phyloP scores from a whole-genome alignment of 495 filamentous ascomycete species.

The Daldinia loculata region DNA sequence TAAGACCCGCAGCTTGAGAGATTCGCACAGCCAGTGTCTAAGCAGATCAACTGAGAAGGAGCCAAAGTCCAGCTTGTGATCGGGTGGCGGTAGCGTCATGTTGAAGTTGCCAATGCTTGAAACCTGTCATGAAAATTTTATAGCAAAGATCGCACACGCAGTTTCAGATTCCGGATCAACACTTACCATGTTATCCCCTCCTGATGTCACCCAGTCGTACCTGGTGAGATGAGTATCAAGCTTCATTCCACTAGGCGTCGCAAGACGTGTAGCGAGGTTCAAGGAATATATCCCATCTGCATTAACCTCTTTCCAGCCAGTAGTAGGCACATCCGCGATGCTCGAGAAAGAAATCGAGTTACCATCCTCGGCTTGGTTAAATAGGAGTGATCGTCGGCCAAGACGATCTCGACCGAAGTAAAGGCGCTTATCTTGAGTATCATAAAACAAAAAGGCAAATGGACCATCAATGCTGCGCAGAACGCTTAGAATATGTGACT shows the following conservation, averaged over 20 bases:
- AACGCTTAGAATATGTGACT: slow-evolving; percentile 58
- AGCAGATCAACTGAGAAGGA: slow-evolving; percentile 67
- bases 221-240: slow-evolving; percentile 27
- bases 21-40: slow-evolving; percentile 66
- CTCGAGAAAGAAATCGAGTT: slow-evolving; percentile 75
- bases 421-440: slow-evolving; percentile 65
- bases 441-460: slow-evolving; percentile 91
- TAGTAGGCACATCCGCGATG: slow-evolving; percentile 66
- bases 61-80: slow-evolving; percentile 51
- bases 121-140: slow-evolving; percentile 60
- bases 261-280: slow-evolving; percentile 57
- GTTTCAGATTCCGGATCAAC: slow-evolving; percentile 10
- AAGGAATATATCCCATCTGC: slow-evolving; percentile 78
- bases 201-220: slow-evolving; percentile 32
- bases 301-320: slow-evolving; percentile 79
- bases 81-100: slow-evolving; percentile 52
- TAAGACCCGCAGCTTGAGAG: slow-evolving; percentile 70
- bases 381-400: slow-evolving; percentile 83
- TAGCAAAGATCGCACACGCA: slow-evolving; percentile 41
- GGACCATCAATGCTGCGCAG: slow-evolving; percentile 78
- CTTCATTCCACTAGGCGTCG: slow-evolving; percentile 46
- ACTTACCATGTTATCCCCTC: slow-evolving; percentile 45
- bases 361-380: slow-evolving; percentile 51
- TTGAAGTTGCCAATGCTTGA: slow-evolving; percentile 71
- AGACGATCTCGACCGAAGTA: slow-evolving; percentile 88